Evolutionary conservation across 2,329 filamentous ascomycete species (phyloP).

Genomic region (Arthrobotrys sinensis): DNA sequence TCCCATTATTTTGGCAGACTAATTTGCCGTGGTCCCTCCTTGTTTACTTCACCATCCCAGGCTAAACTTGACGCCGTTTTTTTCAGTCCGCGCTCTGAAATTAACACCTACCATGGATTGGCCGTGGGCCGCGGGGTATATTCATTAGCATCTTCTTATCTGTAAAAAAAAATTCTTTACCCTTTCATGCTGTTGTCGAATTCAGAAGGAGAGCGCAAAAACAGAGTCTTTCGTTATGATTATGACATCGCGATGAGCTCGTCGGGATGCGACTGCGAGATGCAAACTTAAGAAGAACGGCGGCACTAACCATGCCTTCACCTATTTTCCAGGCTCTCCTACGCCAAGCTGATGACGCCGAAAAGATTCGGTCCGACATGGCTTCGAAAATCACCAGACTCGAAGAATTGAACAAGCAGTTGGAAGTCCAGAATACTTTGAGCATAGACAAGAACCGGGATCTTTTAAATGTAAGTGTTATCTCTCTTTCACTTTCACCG

Average conservation of each 20-base stretch:
- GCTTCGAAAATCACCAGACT: constrained; percentile 80
- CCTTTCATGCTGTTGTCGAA: constrained; percentile 34
- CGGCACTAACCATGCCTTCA: constrained; percentile 53
- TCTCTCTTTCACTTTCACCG: constrained; percentile 3
- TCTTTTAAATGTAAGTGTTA: constrained; percentile 74
- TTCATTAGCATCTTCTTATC: constrained; percentile 49
- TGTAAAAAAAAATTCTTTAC: constrained; percentile 47
- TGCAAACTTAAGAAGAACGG: constrained; percentile 43
- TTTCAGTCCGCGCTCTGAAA: constrained; percentile 32
- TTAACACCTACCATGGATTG: constrained; percentile 55
- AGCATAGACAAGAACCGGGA: constrained; percentile 86
- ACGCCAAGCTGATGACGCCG: constrained; percentile 90
- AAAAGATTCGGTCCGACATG: constrained; percentile 84
- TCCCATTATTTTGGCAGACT: constrained; percentile 41
- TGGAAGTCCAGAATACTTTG: constrained; percentile 82
- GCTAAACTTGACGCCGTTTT: constrained; percentile 50
- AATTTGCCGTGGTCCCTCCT: constrained; percentile 39
- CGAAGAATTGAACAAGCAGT: constrained; percentile 79
- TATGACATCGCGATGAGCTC: constrained; percentile 50
- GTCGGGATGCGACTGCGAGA: constrained; percentile 53
- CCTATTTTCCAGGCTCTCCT: constrained; percentile 79
- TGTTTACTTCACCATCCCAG: constrained; percentile 47
- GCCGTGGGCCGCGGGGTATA: constrained; percentile 55
- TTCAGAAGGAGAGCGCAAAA: constrained; percentile 49
- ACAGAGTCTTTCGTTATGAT: constrained; percentile 15